Evolutionary conservation across 768 basidiomycete species (phyloP), one percentile per base, ranked within the genome.

Genomic region (Infundibulicybe gibba): DNA sequence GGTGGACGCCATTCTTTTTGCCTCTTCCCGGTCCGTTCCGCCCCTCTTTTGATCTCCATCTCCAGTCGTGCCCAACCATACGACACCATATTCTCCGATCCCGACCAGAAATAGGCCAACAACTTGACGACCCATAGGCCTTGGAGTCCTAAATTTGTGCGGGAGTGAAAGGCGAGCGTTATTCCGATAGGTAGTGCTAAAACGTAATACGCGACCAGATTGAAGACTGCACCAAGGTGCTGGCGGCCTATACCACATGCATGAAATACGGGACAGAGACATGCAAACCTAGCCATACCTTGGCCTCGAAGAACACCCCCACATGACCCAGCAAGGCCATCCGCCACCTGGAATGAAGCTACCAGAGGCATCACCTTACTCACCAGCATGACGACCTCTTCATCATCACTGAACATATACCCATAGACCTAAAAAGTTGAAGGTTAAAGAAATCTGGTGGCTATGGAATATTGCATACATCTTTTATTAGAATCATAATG

Each of bases 101-200:
- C 83, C 86, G n/a, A 89, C 84, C 2, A 79, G 70, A 55, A 86
- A 85, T 5, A 90, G 66, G 0, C 81, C 87, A 17, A 87, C 68
- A 25, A 87, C 85, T 61, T 89, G 87, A 60, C 90, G 41, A 87
- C 77, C 92, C 92, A 94, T 10, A 94, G 71, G 12, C 92, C 92
- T 40, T 74, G 67, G 13, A 94, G 71, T 1, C 74, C 82, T 15
- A 70, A 58, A 34, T 55, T 32, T 48, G 69, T 69, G 15, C 61
- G 57, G 3, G 58, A 54, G 54, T 72, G 70, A 62, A 91, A 90
- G 5, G 87, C 75, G 11, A 93, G 76, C 52, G 77, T 83, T 41
- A 91, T 70, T 6, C 88, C 91, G 47, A 90, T 69, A 0, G 91
- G 90, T 20, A 92, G 77, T 20, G 90, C 87, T 62, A 91, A 65